Evolutionary conservation across 192 early-diverging fungal genomes (phyloP).

Genomic region (Diversispora epigaea): DNA sequence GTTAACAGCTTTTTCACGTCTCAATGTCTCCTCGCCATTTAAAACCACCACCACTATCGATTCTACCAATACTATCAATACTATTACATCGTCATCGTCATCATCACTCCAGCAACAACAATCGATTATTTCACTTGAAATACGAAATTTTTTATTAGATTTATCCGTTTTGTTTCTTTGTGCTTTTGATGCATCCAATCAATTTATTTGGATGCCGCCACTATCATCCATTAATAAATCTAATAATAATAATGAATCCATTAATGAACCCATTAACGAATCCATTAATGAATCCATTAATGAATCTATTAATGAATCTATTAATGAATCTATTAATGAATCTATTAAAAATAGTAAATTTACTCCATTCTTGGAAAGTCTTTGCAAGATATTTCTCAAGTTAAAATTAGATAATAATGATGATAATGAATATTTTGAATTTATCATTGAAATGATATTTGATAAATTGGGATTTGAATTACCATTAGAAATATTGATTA

Average conservation of each 20-base stretch:
- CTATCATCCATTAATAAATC: not conserved
- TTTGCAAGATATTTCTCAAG: not conserved
- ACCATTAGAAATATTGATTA: not conserved
- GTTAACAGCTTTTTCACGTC: slow-evolving; percentile 1
- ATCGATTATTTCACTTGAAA: no score
- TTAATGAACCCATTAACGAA: no score
- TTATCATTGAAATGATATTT: not conserved
- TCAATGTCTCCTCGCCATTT: no score
- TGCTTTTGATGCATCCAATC: not conserved
- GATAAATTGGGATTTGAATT: slow-evolving; percentile 21
- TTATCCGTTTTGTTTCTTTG: not conserved
- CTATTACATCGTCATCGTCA: no score
- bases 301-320: no score
- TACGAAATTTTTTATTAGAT: not conserved
- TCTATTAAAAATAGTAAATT: no score
- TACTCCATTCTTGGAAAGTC: not conserved
- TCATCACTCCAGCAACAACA: no score
- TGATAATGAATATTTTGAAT: not conserved
- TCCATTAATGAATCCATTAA: no score
- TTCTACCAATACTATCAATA: no score
- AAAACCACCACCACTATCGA: not conserved
- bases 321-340: no score
- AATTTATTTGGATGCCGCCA: not conserved
- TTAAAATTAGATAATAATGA: not conserved
- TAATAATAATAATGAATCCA: not conserved